phyloP scores from a whole-genome alignment of 441 rosid species.

The Pelargonium exstipulatum region DNA sequence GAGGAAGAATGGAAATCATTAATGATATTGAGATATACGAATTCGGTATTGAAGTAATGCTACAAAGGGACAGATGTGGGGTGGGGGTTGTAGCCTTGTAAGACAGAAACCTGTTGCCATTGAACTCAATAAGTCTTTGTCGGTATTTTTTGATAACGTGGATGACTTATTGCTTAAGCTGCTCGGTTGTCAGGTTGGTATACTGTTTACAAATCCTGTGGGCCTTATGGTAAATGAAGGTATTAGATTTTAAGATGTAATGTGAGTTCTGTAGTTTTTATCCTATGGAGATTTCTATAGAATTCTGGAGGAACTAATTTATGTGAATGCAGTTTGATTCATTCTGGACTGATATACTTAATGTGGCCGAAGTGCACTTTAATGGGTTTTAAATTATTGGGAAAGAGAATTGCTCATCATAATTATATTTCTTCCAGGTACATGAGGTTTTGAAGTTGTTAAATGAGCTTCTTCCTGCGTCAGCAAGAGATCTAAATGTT shows the following conservation, averaged over 20 bases:
- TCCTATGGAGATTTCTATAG: too few species aligned
- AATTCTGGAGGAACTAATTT: too few species aligned
- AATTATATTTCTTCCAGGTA: conserved; percentile 41
- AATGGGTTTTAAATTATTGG: conserved; percentile 12
- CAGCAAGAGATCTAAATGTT: conserved; percentile 36
- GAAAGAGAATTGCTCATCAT: conserved; percentile 5
- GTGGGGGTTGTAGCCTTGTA: neutral
- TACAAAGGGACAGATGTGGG: neutral
- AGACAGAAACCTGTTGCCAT: neutral
- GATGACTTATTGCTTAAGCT: too few species aligned
- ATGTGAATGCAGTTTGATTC: neutral
- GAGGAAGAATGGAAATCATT: conserved; percentile 1
- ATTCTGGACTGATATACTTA: neutral
- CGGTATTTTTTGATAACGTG: too few species aligned
- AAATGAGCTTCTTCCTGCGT: conserved; percentile 72
- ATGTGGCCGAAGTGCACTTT: neutral
- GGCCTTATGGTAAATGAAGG: too few species aligned
- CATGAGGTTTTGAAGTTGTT: conserved; percentile 87
- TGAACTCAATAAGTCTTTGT: too few species aligned
- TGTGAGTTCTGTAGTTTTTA: too few species aligned
- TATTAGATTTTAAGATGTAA: too few species aligned
- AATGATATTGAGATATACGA: neutral
- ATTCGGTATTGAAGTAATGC: neutral
- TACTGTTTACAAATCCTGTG: too few species aligned
- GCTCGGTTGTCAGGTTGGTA: too few species aligned